phyloP scores from a whole-genome alignment of 2,329 filamentous ascomycete genomes.

The Iodosphaeria phyllophila region DNA sequence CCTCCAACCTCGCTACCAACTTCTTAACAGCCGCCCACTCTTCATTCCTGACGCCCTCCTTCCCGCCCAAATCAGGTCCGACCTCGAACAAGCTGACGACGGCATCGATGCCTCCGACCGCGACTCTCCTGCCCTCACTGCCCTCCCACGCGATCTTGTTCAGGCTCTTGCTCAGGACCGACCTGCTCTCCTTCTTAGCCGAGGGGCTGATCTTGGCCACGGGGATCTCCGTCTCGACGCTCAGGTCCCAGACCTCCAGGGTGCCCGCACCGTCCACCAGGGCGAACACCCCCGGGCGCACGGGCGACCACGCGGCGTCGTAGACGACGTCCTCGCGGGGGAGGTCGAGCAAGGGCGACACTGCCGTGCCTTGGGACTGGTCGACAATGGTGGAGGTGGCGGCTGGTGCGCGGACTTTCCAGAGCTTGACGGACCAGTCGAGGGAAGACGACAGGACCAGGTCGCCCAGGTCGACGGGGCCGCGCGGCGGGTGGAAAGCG shows the following conservation, averaged over 20 bases:
- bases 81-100: slow-evolving; percentile 89
- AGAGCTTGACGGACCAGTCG: slow-evolving; percentile 95
- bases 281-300: slow-evolving; percentile 86
- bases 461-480: slow-evolving; percentile 86
- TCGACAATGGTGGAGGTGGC: slow-evolving; percentile 43
- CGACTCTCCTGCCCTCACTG: slow-evolving; percentile 69
- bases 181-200: slow-evolving; percentile 38
- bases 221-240: slow-evolving; percentile 80
- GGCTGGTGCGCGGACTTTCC: slow-evolving; percentile 76
- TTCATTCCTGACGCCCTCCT: slow-evolving; percentile 64
- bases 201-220: slow-evolving; percentile 64
- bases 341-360: slow-evolving; percentile 71
- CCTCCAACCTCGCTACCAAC: slow-evolving; percentile 59
- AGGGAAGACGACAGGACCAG: slow-evolving; percentile 80
- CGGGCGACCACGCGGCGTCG: slow-evolving; percentile 85
- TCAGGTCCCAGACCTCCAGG: slow-evolving; percentile 90
- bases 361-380: slow-evolving; percentile 25
- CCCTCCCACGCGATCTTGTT: slow-evolving; percentile 94
- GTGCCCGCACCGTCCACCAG: slow-evolving; percentile 85
- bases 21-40: slow-evolving; percentile 93
- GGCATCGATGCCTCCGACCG: slow-evolving; percentile 82
- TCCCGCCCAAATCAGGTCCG: slow-evolving; percentile 61
- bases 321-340: slow-evolving; percentile 93
- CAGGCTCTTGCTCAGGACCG: slow-evolving; percentile 64
- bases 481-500: slow-evolving; percentile 83